Conservation (phyloP, 257 asterid genomes). For the Osmanthus fragrans region DNA sequence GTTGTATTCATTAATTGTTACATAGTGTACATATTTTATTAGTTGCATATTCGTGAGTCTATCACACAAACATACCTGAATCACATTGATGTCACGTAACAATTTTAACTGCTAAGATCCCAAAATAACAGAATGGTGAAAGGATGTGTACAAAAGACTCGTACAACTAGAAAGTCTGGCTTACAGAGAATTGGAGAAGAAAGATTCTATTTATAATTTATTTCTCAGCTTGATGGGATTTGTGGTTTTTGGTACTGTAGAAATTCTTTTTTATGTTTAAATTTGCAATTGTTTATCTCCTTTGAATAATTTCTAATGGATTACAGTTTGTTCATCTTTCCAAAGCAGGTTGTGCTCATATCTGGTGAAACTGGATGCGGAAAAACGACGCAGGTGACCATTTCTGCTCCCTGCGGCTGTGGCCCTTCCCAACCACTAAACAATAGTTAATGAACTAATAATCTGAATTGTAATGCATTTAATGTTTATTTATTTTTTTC, state of each 20-base stretch:
- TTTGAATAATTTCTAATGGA: background rate
- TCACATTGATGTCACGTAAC: background rate
- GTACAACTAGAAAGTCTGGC: background rate
- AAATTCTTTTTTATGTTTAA: background rate
- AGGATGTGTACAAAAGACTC: constrained; percentile 4
- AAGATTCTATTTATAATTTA: background rate
- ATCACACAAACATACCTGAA: constrained; percentile 1
- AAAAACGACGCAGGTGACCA: constrained; percentile 83
- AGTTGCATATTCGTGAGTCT: constrained; percentile 9
- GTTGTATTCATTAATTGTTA: constrained; percentile 34
- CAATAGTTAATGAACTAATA: background rate
- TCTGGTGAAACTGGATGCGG: constrained; percentile 99
- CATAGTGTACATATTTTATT: background rate
- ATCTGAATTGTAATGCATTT: background rate
- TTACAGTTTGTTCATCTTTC: constrained; percentile 24
- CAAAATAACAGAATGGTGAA: background rate
- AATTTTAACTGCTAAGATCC: background rate
- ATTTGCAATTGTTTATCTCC: constrained; percentile 7
- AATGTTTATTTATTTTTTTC: background rate
- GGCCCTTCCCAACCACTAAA: constrained; percentile 5
- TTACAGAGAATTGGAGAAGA: constrained; percentile 2
- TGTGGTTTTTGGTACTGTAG: background rate
- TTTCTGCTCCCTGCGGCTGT: constrained; percentile 20
- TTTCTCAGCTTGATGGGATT: constrained; percentile 13
- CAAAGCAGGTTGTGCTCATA: constrained; percentile 80